A percentile compares a stretch with the other conserved stretches of the same genome.
phyloP scores from a whole-genome alignment of 768 basidiomycete species.

The Phylloporus arenicola region DNA sequence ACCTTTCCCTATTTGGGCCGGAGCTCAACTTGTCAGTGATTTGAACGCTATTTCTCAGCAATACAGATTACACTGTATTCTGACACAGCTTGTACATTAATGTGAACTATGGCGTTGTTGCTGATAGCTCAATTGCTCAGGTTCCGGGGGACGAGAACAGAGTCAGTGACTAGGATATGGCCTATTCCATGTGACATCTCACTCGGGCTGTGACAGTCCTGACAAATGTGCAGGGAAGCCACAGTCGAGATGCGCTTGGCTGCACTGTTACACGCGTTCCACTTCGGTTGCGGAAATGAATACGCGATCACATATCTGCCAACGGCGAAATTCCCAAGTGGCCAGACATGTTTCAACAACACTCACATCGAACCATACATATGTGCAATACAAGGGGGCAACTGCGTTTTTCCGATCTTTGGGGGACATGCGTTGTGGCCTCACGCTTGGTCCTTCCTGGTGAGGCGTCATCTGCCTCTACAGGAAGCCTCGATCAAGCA shows the following conservation, averaged over 20 bases:
- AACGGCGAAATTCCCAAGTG: background rate
- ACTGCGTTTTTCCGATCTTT: background rate
- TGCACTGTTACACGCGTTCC: background rate
- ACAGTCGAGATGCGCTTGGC: background rate
- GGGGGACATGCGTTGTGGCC: background rate
- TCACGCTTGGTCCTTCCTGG: background rate
- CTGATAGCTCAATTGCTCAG: background rate
- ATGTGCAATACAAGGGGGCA: background rate
- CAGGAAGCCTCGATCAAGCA: background rate
- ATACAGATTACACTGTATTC: background rate
- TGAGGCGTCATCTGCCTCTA: background rate
- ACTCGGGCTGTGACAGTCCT: background rate
- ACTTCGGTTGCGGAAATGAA: background rate
- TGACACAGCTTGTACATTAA: background rate
- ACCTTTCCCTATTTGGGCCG: background rate
- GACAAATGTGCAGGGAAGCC: background rate
- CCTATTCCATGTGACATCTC: background rate
- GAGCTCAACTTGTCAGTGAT: background rate
- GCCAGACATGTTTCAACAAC: background rate
- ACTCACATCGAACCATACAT: background rate
- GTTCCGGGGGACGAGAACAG: background rate
- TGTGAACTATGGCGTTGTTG: background rate
- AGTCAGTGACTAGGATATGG: background rate
- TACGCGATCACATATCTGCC: background rate
- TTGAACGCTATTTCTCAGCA: background rate